Conservation (phyloP, 495 filamentous ascomycete genomes). For the Gamarada debralockiae region DNA sequence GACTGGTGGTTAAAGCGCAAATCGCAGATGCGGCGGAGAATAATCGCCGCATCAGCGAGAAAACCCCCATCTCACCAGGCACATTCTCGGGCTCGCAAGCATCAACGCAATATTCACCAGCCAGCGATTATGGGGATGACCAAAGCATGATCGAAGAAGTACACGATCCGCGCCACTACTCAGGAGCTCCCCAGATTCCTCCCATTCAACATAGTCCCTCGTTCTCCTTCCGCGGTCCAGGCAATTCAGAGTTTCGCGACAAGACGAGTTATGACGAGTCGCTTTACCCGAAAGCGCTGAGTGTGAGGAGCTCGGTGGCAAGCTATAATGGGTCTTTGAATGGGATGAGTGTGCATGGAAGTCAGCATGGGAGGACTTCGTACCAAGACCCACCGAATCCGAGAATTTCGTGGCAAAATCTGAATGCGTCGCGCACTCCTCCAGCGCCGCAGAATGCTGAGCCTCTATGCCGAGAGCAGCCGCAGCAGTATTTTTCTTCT, state of each 20-base stretch:
- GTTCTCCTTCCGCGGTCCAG: neutral
- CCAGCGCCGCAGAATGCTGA: too few species aligned
- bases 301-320: neutral
- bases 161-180: neutral
- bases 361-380: neutral
- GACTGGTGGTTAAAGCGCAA: slow-evolving; percentile 57
- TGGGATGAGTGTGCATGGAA: neutral
- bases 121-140: neutral
- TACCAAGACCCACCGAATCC: neutral
- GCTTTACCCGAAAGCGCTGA: slow-evolving; percentile 13
- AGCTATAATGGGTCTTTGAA: neutral
- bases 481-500: neutral
- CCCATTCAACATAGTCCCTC: neutral
- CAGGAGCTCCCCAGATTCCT: neutral
- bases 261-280: neutral
- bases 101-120: neutral
- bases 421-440: neutral
- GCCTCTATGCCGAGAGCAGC: neutral
- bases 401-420: slow-evolving; percentile 13
- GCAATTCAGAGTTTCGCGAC: neutral
- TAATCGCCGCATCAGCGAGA: neutral
- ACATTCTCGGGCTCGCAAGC: neutral
- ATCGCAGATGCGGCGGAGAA: slow-evolving; percentile 17
- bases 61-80: neutral
- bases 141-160: neutral